These are phyloP conservation scores for Colletotrichum musae DNA, from an alignment of 2,329 filamentous ascomycete genomes.

Conservation along the genomic window DNA sequence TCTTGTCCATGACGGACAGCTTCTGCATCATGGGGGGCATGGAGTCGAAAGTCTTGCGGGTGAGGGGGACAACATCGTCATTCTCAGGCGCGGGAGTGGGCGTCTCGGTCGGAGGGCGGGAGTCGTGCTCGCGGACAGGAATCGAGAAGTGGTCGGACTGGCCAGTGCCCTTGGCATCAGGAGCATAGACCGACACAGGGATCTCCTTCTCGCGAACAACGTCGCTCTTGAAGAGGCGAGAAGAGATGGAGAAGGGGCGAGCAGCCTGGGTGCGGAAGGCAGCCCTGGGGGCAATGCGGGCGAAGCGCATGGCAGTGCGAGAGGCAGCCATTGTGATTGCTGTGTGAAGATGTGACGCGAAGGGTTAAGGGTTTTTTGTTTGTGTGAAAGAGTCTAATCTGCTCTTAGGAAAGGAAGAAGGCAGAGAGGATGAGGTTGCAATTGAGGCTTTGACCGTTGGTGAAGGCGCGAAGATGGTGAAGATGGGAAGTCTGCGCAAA, in stretches of 20 bases:
- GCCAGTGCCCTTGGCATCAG: slow-evolving; percentile 61
- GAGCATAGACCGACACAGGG: slow-evolving; percentile 68
- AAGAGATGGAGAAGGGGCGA: slow-evolving; percentile 55
- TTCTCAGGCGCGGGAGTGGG: slow-evolving; percentile 58
- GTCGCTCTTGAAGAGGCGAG: slow-evolving; percentile 60
- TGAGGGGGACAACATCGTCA: slow-evolving; percentile 66
- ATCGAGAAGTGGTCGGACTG: slow-evolving; percentile 69
- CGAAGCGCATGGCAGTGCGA: slow-evolving; percentile 37
- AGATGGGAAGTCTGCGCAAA: slow-evolving; percentile 20
- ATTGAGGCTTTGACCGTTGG: slow-evolving; percentile 16
- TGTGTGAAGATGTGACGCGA: slow-evolving; percentile 2
- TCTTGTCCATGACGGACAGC: slow-evolving; percentile 79
- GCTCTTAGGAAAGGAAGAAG: too few species aligned
- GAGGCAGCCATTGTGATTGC: slow-evolving; percentile 32
- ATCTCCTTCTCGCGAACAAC: slow-evolving; percentile 71
- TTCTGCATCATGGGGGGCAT: slow-evolving; percentile 75
- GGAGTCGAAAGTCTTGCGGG: slow-evolving; percentile 65
- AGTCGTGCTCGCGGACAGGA: slow-evolving; percentile 59
- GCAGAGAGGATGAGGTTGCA: background rate
- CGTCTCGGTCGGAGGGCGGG: slow-evolving; percentile 59
- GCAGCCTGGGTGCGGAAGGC: slow-evolving; percentile 47
- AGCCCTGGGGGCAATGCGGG: slow-evolving; percentile 47
- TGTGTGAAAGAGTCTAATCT: too few species aligned
- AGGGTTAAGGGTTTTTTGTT: slow-evolving; percentile 1
- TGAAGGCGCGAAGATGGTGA: slow-evolving; percentile 33